phyloP scores from a whole-genome alignment of 768 basidiomycete species.

The Boletus rufocinnamomeus region DNA sequence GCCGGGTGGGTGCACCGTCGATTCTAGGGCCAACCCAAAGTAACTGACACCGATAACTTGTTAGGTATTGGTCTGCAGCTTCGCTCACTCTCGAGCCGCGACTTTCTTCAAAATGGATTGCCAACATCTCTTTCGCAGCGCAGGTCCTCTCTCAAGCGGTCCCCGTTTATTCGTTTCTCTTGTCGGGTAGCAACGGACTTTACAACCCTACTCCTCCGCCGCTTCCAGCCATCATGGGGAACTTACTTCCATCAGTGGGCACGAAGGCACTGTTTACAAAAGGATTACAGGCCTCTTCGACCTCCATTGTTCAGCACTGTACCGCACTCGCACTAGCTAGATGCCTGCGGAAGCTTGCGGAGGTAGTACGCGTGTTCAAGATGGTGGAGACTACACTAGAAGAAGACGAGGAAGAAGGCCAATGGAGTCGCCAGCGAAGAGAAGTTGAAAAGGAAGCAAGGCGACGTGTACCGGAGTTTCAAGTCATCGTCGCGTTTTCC shows the following conservation, averaged over 20 bases:
- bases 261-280: conserved; percentile 77
- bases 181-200: conserved; percentile 43
- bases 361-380: conserved; percentile 51
- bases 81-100: conserved; percentile 81
- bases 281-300: conserved; percentile 70
- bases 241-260: conserved; percentile 72
- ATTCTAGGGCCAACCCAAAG: not conserved
- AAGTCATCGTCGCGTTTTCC: conserved; percentile 81
- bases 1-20: conserved; percentile 53
- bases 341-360: conserved; percentile 69
- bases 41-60: conserved; percentile 13
- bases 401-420: conserved; percentile 61
- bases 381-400: conserved; percentile 55
- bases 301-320: conserved; percentile 77
- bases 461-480: conserved; percentile 80
- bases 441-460: conserved; percentile 80
- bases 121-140: conserved; percentile 83
- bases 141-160: conserved; percentile 76
- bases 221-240: conserved; percentile 67
- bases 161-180: conserved; percentile 62
- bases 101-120: conserved; percentile 87
- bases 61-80: conserved; percentile 71
- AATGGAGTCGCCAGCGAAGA: conserved; percentile 65
- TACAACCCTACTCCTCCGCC: conserved; percentile 79
- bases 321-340: conserved; percentile 77